A percentile compares a stretch with the other conserved stretches of the same genome.
Evolutionary conservation across 441 rosid genomes (phyloP).

Genomic region (Oxalis stricta): DNA sequence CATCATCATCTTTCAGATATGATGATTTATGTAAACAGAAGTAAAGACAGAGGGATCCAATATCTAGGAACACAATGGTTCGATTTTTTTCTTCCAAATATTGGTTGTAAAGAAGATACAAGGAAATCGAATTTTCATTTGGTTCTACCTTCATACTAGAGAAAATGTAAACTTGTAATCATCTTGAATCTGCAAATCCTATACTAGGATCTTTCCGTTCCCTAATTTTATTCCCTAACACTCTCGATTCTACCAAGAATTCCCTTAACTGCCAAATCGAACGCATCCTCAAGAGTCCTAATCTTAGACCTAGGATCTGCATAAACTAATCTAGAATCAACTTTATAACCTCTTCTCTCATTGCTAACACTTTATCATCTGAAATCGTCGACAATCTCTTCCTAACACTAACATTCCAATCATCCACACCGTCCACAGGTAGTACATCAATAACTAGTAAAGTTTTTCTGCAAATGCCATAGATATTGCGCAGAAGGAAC

Average conservation of each 20-base stretch:
- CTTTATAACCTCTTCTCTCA: slow-evolving; percentile 56
- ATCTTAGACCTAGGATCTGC: slow-evolving; percentile 33
- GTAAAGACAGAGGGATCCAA: no score
- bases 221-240: slow-evolving; percentile 27
- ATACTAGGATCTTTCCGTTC: slow-evolving; percentile 43
- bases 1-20: no score
- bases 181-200: slow-evolving; percentile 52
- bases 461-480: slow-evolving; percentile 65
- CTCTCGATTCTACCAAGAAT: slow-evolving; percentile 43
- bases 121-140: slow-evolving; percentile 6
- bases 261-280: slow-evolving; percentile 61
- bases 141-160: slow-evolving; percentile 29
- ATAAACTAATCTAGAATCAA: slow-evolving; percentile 45
- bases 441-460: slow-evolving; percentile 42
- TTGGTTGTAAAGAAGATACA: no score
- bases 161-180: slow-evolving; percentile 54
- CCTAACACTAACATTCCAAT: slow-evolving; percentile 43
- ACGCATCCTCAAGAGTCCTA: slow-evolving; percentile 51
- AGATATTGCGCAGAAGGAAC: slow-evolving; percentile 60
- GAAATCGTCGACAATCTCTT: slow-evolving; percentile 32
- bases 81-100: no score
- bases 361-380: slow-evolving; percentile 19
- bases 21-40: no score
- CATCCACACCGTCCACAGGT: slow-evolving; percentile 43
- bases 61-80: no score